Base-by-base conservation (phyloP, 805 yeast genomes). In the Candida boidinii region DNA sequence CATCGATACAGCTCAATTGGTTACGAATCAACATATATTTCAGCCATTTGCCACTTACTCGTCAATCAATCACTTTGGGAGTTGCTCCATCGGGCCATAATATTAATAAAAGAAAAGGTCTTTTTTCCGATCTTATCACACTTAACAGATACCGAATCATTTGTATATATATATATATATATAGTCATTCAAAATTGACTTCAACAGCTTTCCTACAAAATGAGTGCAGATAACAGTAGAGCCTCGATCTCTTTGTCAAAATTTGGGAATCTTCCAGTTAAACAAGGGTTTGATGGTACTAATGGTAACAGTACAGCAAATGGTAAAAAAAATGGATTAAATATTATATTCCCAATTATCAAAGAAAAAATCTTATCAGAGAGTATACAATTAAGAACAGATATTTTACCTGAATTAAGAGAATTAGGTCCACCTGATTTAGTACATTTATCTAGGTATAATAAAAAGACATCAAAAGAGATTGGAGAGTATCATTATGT, bases 371-470 rank as follows among this genome's bases (percentile, higher is more conserved):
- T 58, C 12, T 56, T 64, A 12, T 76, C 77, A 1, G 73, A 70
- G 36, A 61, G 77, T n/a, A 51, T 77, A 17, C 65, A 62, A 12
- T 55, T 64, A n/a, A 61, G 84, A 31, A 66, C 73, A 4, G 46
- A 51, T 4, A 42, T 62, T 1, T 42, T 76, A 16, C 46, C 64
- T 0, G 47, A 62, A 7, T 68, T 67, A 39, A 54, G 51, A 33
- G 77, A 76, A n/a, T 48, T 79, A 16, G 94, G 94, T 0, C 84
- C 87, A 2, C 80, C 87, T 3, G 94, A 83, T 54, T 58, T 82
- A 36, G 74, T 78, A 3, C 81, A 68, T 43, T 42, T 64, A n/a
- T 56, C 70, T n/a, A 50, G 55, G 21, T 59, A 59, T 35, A 66
- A 70, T 29, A 62, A 60, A 35, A 56, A 64, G 29, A 52, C 60